phyloP scores from a whole-genome alignment of 495 filamentous ascomycete genomes.

The Penicillium goetzii region DNA sequence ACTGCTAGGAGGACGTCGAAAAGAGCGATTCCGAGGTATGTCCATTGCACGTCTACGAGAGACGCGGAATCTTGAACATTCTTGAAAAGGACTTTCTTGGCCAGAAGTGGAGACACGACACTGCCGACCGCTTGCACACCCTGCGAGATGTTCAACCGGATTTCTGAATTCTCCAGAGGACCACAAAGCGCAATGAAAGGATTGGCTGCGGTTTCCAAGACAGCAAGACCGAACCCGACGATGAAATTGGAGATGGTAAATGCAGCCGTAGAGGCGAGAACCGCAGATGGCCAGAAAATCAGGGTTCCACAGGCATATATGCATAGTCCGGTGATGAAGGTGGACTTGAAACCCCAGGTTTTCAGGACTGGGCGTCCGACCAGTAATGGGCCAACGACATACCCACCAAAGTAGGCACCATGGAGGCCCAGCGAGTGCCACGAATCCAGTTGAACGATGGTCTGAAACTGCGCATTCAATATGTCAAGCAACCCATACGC shows the following conservation, averaged over 20 bases:
- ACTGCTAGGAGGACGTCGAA: constrained; percentile 67
- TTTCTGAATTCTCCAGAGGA: constrained; percentile 65
- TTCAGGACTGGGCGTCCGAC: constrained; percentile 62
- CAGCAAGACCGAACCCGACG: constrained; percentile 64
- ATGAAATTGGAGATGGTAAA: constrained; percentile 71
- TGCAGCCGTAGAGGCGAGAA: constrained; percentile 66
- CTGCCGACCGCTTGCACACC: constrained; percentile 70
- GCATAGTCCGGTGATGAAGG: constrained; percentile 65
- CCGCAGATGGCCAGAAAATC: constrained; percentile 75
- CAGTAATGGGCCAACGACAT: constrained; percentile 60
- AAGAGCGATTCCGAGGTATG: constrained; percentile 69
- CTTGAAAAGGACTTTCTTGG: constrained; percentile 63
- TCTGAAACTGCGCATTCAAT: constrained; percentile 65
- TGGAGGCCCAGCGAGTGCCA: constrained; percentile 62
- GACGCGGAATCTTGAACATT: constrained; percentile 53
- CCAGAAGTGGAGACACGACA: constrained; percentile 63
- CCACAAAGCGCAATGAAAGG: constrained; percentile 72
- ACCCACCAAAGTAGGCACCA: constrained; percentile 67
- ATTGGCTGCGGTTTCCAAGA: constrained; percentile 68
- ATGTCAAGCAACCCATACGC: constrained; percentile 80
- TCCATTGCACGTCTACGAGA: constrained; percentile 71
- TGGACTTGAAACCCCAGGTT: constrained; percentile 68
- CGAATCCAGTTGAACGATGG: constrained; percentile 48
- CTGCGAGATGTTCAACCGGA: constrained; percentile 68
- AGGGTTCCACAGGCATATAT: constrained; percentile 67